Base-by-base conservation (phyloP, 805 yeast species). In the Myxozyma geophila region DNA sequence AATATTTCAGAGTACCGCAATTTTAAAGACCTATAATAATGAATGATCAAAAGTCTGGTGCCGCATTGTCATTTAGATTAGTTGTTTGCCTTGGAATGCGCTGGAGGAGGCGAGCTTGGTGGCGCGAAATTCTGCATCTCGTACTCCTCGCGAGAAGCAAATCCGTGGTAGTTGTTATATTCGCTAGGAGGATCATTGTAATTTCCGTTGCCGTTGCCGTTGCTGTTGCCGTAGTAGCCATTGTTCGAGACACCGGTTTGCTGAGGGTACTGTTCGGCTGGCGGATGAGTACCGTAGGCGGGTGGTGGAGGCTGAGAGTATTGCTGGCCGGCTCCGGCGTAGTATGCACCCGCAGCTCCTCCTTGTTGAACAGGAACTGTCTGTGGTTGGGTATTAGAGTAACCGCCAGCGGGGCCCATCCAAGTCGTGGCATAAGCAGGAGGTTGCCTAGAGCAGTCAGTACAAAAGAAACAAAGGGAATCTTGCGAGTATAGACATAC, bases 361-460 rank as follows among this genome's bases (percentile, higher is more conserved):
- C 52, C 59, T 15, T 49, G 33, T 36, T 48, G 60, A 13, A 40
- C 39, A 10, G 47, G 51, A n/a, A 15, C 53, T 39, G 12, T 39
- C 6, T 36, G 55, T 17, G 43, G 58, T 37, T 17, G 8, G 33
- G 17, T 3, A 21, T 46, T 33, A 21, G 10, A n/a, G 57, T 58
- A 62, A 37, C 67, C 67, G 17, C 59, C 44, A 36, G 59, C 47
- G 8, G 54, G 61, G 17, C 63, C 62, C 60, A 63, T 51, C 67
- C 67, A 63, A 0, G 58, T 53, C 12, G 67, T 63, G n/a, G 63
- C 67, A 47, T 56, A 59, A 12, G 63, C 57, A 9, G 67, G 67
- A 15, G 67, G 67, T 17, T 59, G 61, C 15, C 66, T 40, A 36
- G 2, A 50, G 54, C 23, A 37, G 40, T 17, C 7, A n/a, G 35